phyloP scores from a whole-genome alignment of 768 basidiomycete species.

The Royoungia palumana region DNA sequence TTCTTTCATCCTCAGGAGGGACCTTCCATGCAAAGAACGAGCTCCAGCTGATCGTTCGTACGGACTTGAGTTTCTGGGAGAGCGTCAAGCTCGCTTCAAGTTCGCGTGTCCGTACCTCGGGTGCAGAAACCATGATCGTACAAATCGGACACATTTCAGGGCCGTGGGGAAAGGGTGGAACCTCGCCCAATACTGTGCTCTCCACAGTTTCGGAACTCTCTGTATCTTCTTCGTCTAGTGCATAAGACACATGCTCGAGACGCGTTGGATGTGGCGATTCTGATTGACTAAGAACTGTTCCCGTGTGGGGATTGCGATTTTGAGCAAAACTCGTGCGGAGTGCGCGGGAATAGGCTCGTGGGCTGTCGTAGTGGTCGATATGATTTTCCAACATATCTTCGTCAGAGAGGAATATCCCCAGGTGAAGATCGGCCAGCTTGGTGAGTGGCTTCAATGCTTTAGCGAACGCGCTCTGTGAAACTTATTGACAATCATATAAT shows the following conservation, averaged over 20 bases:
- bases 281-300: conserved; percentile 23
- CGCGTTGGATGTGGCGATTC: conserved; percentile 9
- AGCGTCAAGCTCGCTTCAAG: conserved; percentile 46
- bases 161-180: conserved; percentile 28
- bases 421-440: conserved; percentile 47
- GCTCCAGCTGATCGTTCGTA: conserved; percentile 51
- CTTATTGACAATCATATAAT: conserved; percentile 1
- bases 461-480: conserved; percentile 40
- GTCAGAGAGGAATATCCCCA: conserved; percentile 64
- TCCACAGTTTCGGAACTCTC: not conserved
- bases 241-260: conserved; percentile 22
- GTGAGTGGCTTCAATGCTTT: conserved; percentile 44
- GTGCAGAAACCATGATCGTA: conserved; percentile 19
- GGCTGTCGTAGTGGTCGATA: conserved; percentile 29
- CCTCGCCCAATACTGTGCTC: conserved; percentile 6
- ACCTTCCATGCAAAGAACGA: conserved; percentile 39
- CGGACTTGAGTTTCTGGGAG: conserved; percentile 40
- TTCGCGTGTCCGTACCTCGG: conserved; percentile 41
- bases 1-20: conserved; percentile 13
- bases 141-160: conserved; percentile 40
- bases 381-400: conserved; percentile 48
- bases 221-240: conserved; percentile 14
- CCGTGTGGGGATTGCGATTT: conserved; percentile 1
- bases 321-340: conserved; percentile 11
- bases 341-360: conserved; percentile 18